phyloP scores from a whole-genome alignment of 331 rosid genomes.

The Malus hybrid region DNA sequence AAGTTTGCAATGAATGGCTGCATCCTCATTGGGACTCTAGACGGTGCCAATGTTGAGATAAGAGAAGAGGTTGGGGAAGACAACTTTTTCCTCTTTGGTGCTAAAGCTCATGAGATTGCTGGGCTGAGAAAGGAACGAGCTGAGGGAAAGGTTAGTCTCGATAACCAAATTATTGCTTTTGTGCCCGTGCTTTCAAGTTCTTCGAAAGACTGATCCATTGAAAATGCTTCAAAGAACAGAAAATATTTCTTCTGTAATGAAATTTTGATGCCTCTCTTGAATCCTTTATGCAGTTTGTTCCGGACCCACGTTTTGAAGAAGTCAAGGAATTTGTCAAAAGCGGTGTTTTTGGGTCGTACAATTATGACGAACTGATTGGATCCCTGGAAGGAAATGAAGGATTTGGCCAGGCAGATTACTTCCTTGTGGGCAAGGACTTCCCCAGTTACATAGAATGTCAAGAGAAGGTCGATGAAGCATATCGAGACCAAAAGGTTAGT shows the following conservation, averaged over 20 bases:
- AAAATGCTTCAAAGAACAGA: too few relatives aligned
- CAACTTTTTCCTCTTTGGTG: slow-evolving; percentile 96
- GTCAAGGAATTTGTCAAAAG: slow-evolving; percentile 73
- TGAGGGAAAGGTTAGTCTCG: slow-evolving; percentile 73
- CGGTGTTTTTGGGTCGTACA: slow-evolving; percentile 73
- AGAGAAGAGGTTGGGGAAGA: slow-evolving; percentile 92
- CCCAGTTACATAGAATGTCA: slow-evolving; percentile 96
- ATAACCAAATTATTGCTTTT: slow-evolving; percentile 6
- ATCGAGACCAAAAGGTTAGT: slow-evolving; percentile 67
- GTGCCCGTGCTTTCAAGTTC: not conserved
- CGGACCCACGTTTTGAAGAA: slow-evolving; percentile 91
- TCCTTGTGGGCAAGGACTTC: slow-evolving; percentile 97
- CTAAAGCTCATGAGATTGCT: slow-evolving; percentile 86
- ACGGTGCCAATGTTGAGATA: slow-evolving; percentile 98
- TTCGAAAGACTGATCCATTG: not conserved
- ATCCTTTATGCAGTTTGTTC: slow-evolving; percentile 53
- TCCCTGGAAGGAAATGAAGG: slow-evolving; percentile 96
- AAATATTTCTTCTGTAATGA: too few relatives aligned
- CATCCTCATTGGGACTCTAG: slow-evolving; percentile 87
- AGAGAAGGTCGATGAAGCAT: slow-evolving; percentile 82
- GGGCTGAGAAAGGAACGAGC: slow-evolving; percentile 90
- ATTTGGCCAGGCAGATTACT: slow-evolving; percentile 87
- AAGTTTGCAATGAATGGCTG: slow-evolving; percentile 98
- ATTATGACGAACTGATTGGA: slow-evolving; percentile 74
- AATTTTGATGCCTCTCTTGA: not conserved